These are phyloP conservation scores for Oryza meyeriana DNA, from an alignment of 176 grass and related monocot species.

Conservation along the genomic window DNA sequence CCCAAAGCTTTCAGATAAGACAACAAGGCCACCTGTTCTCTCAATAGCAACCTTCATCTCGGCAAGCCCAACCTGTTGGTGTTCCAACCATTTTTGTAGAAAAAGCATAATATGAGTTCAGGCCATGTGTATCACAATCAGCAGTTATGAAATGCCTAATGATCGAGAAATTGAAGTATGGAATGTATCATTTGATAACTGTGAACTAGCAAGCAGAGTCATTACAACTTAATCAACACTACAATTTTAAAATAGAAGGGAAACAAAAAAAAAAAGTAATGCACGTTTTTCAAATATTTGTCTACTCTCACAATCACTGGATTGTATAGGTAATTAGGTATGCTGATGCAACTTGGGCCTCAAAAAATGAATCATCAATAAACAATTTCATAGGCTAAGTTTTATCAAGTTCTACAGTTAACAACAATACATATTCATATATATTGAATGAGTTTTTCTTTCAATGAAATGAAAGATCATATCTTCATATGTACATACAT, in stretches of 20 bases:
- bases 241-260: not conserved
- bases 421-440: not conserved
- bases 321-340: constrained; percentile 8
- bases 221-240: not conserved
- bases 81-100: constrained; percentile 26
- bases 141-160: not conserved
- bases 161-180: not conserved
- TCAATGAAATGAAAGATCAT: not conserved
- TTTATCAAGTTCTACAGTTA: not conserved
- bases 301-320: not conserved
- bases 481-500: not conserved
- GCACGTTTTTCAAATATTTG: not conserved
- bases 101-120: not conserved
- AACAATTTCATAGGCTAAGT: not conserved
- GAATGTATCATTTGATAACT: not conserved
- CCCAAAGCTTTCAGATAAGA: constrained; percentile 98
- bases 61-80: constrained; percentile 73
- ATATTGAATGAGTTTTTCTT: not conserved
- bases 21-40: constrained; percentile 97
- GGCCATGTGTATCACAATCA: not conserved
- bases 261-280: not conserved
- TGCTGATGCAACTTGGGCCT: not conserved
- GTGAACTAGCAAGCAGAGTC: not conserved
- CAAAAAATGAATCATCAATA: constrained; percentile 1
- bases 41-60: constrained; percentile 98